These are phyloP conservation scores for Wickerhamiella australiensis DNA, from an alignment of 805 yeast genomes.

Conservation along the genomic window DNA sequence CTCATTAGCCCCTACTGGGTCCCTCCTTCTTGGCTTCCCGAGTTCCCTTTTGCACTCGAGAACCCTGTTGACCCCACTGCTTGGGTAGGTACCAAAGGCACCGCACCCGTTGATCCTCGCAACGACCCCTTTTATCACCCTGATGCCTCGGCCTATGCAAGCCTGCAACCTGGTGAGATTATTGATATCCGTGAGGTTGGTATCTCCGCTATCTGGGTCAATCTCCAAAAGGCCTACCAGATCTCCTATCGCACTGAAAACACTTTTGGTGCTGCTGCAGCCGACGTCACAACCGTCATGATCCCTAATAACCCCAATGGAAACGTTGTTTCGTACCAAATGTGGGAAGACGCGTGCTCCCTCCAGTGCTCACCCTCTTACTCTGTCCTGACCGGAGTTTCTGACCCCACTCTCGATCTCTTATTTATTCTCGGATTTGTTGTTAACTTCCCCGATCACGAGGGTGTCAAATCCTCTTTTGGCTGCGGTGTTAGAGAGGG, in stretches of 20 bases:
- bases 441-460: slow-evolving; percentile 24
- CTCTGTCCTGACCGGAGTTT: slow-evolving; percentile 15
- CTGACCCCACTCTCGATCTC: slow-evolving; percentile 4
- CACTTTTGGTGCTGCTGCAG: slow-evolving; percentile 13
- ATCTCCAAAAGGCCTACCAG: slow-evolving; percentile 13
- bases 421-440: slow-evolving; percentile 14
- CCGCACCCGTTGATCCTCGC: slow-evolving; percentile 11
- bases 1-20: slow-evolving; percentile 16
- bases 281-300: slow-evolving; percentile 18
- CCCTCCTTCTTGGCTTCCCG: slow-evolving; percentile 6
- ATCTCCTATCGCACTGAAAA: slow-evolving; percentile 15
- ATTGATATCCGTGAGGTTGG: slow-evolving; percentile 15
- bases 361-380: slow-evolving; percentile 25
- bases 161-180: slow-evolving; percentile 12
- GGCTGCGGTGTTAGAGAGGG: slow-evolving; percentile 24
- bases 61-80: slow-evolving; percentile 9
- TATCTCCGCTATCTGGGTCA: slow-evolving; percentile 9
- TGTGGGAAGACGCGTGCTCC: slow-evolving; percentile 23
- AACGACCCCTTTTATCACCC: slow-evolving; percentile 14
- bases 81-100: slow-evolving; percentile 11
- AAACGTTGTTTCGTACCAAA: slow-evolving; percentile 23
- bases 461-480: slow-evolving; percentile 25
- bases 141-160: neutral
- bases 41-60: slow-evolving; percentile 4
- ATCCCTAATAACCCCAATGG: slow-evolving; percentile 11